These are phyloP conservation scores for Ananas comosus DNA, from an alignment of 176 grass and related monocot species.

Conservation along the genomic window DNA sequence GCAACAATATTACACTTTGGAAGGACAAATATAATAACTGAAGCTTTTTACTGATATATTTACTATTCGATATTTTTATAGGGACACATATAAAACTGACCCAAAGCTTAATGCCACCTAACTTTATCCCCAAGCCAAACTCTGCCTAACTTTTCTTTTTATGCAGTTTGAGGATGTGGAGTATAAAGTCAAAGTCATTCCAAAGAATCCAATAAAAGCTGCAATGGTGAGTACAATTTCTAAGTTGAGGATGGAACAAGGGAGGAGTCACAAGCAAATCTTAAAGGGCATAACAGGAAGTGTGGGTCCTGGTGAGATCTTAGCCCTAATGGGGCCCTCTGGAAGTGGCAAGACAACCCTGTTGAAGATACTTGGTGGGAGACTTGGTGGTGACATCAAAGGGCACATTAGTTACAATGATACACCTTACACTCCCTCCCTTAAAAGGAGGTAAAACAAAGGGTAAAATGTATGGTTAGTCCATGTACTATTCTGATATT, in stretches of 20 bases:
- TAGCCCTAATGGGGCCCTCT: constrained; percentile 86
- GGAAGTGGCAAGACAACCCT: constrained; percentile 93
- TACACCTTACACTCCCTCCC: constrained; percentile 59
- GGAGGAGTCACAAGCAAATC: constrained; percentile 57
- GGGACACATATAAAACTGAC: neutral
- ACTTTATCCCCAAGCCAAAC: neutral
- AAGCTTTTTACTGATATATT: too few relatives aligned
- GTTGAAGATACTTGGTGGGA: constrained; percentile 74
- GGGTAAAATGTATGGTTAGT: neutral
- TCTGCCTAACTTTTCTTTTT: neutral
- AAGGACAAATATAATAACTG: too few relatives aligned
- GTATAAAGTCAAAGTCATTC: constrained; percentile 48
- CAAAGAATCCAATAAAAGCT: constrained; percentile 51
- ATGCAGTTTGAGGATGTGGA: constrained; percentile 91
- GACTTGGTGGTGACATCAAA: constrained; percentile 51
- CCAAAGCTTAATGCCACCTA: too few relatives aligned
- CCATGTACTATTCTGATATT: too few relatives aligned
- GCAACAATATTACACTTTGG: too few relatives aligned
- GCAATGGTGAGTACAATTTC: constrained; percentile 34
- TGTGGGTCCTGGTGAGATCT: constrained; percentile 71
- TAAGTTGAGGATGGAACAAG: constrained; percentile 38
- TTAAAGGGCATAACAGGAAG: constrained; percentile 76
- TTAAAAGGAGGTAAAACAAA: constrained; percentile 55
- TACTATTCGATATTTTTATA: too few relatives aligned
- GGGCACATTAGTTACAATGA: constrained; percentile 80